These are phyloP conservation scores for Rhodosporidiobolus sp. DNA, from an alignment of 768 basidiomycete genomes.

Conservation along the genomic window DNA sequence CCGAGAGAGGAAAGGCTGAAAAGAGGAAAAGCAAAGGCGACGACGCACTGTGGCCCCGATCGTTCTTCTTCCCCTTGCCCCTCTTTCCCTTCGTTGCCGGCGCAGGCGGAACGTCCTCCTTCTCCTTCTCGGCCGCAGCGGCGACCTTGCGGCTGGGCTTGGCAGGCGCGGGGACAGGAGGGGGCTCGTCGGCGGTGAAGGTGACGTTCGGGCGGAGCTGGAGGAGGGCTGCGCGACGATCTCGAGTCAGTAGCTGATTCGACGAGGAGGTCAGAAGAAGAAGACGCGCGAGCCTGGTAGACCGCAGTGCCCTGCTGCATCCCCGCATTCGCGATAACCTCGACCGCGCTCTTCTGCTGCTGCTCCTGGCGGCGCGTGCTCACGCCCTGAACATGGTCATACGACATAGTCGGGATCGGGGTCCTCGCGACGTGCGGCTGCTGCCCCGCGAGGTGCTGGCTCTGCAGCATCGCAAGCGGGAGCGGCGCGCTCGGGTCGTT, in stretches of 20 bases:
- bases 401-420: neutral
- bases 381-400: neutral
- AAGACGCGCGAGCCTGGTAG: slow-evolving; percentile 19
- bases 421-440: neutral
- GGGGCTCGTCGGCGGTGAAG: neutral
- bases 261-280: neutral
- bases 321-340: slow-evolving; percentile 36
- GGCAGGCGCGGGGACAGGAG: neutral
- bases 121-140: neutral
- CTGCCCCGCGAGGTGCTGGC: neutral
- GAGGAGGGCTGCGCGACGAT: slow-evolving; percentile 4
- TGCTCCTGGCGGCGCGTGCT: neutral
- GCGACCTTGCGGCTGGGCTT: neutral
- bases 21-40: neutral
- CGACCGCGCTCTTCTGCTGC: slow-evolving; percentile 13
- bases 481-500: neutral
- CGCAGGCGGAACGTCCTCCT: slow-evolving; percentile 1
- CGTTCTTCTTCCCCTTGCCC: slow-evolving; percentile 7
- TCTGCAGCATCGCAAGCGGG: neutral
- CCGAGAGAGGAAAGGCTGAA: neutral
- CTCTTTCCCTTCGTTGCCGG: slow-evolving; percentile 6
- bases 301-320: neutral
- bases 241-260: too few species aligned
- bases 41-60: slow-evolving; percentile 34
- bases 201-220: slow-evolving; percentile 15